phyloP scores from a whole-genome alignment of 495 filamentous ascomycete species.

The Lasiosphaeriaceae sp. region DNA sequence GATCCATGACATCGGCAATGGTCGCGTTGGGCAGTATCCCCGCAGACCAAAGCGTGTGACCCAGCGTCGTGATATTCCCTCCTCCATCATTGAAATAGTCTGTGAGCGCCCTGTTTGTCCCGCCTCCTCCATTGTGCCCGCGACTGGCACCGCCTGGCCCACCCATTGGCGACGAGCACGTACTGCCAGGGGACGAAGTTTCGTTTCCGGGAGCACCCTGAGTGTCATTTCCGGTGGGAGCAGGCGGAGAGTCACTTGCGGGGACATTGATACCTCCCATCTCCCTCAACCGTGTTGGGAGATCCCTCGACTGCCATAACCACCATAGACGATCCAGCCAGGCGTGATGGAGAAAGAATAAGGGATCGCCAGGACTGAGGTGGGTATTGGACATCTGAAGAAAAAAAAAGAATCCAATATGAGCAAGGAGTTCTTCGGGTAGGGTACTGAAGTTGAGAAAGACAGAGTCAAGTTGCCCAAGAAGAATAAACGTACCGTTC shows the following conservation, averaged over 20 bases:
- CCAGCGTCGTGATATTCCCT: conserved; percentile 31
- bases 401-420: too few species aligned
- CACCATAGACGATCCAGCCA: conserved; percentile 50
- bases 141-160: neutral
- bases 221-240: neutral
- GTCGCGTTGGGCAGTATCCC: conserved; percentile 25
- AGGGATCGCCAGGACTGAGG: conserved; percentile 39
- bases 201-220: neutral
- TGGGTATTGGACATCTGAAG: conserved; percentile 28
- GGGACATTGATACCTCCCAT: conserved; percentile 27
- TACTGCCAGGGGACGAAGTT: neutral
- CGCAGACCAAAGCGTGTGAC: conserved; percentile 27
- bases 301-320: conserved; percentile 43
- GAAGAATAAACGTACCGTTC: conserved; percentile 14
- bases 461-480: neutral
- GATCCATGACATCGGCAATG: conserved; percentile 36
- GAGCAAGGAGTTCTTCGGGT: neutral
- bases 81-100: conserved; percentile 28
- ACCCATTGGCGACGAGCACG: neutral
- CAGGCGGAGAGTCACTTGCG: neutral
- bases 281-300: conserved; percentile 22
- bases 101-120: conserved; percentile 16
- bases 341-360: conserved; percentile 51
- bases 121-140: neutral
- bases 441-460: neutral